Conservation (phyloP, 768 basidiomycete species). For the Wakefieldia striispora region DNA sequence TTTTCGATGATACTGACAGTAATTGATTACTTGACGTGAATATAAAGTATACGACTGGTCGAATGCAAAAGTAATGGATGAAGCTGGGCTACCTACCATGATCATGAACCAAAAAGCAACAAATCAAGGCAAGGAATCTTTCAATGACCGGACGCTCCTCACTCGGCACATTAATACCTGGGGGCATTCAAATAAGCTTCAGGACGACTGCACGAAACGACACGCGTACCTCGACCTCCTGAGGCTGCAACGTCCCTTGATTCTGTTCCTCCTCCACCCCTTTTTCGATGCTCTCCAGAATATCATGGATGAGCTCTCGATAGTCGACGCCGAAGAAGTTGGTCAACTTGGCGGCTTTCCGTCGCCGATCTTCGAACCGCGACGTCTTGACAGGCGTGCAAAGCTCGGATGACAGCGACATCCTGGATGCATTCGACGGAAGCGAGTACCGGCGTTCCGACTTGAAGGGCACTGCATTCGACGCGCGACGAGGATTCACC, state of each 20-base stretch:
- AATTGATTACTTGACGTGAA: slow-evolving; percentile 18
- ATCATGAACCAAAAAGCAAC: slow-evolving; percentile 5
- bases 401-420: slow-evolving; percentile 57
- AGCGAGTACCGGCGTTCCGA: slow-evolving; percentile 71
- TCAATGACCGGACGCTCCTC: slow-evolving; percentile 27
- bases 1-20: slow-evolving; percentile 11
- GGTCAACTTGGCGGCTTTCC: slow-evolving; percentile 78
- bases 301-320: slow-evolving; percentile 69
- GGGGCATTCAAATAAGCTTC: slow-evolving; percentile 6
- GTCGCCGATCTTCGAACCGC: slow-evolving; percentile 66
- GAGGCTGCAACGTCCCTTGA: slow-evolving; percentile 59
- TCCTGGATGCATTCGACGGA: slow-evolving; percentile 59
- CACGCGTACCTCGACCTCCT: slow-evolving; percentile 66
- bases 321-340: slow-evolving; percentile 89
- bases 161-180: slow-evolving; percentile 49
- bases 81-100: background rate
- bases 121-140: slow-evolving; percentile 13
- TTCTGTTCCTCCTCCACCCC: slow-evolving; percentile 68
- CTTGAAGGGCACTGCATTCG: slow-evolving; percentile 41
- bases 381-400: slow-evolving; percentile 36
- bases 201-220: background rate
- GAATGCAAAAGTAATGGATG: slow-evolving; percentile 7
- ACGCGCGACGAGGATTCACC: slow-evolving; percentile 23
- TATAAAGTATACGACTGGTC: slow-evolving; percentile 13
- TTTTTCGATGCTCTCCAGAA: slow-evolving; percentile 79